Evolutionary conservation across 805 yeast species (phyloP).

Genomic region (Pichia ethanolica): DNA sequence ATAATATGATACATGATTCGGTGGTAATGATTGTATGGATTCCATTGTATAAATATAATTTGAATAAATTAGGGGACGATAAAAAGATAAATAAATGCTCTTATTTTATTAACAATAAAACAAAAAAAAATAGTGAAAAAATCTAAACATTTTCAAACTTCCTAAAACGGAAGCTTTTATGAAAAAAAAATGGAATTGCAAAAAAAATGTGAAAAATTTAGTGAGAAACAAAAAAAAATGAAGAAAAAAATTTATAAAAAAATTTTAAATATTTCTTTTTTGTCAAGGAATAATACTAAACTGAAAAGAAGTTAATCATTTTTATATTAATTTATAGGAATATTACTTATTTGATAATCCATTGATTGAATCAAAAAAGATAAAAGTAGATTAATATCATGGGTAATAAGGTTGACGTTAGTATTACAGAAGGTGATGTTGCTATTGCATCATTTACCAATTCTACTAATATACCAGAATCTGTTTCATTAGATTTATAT

Average conservation of each 20-base stretch:
- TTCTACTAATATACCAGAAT: slow-evolving; percentile 57
- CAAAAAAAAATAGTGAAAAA: neutral
- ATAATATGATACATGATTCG: slow-evolving; percentile 35
- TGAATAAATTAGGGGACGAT: too few species aligned
- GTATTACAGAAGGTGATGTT: slow-evolving; percentile 5
- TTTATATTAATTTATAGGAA: too few species aligned
- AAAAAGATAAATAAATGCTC: too few species aligned
- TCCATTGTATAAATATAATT: too few species aligned
- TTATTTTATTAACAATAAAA: too few species aligned
- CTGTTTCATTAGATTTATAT: slow-evolving; percentile 57
- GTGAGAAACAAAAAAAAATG: neutral
- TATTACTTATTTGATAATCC: too few species aligned
- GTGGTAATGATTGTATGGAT: neutral
- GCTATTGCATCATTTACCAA: slow-evolving; percentile 68
- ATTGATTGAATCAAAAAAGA: too few species aligned
- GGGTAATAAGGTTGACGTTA: slow-evolving; percentile 3
- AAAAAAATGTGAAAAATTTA: neutral
- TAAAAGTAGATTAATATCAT: neutral
- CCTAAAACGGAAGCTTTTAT: neutral
- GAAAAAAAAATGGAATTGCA: neutral
- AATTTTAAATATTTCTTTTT: too few species aligned
- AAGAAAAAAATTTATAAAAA: neutral
- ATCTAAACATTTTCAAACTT: neutral
- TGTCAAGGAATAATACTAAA: too few species aligned
- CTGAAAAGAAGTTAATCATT: too few species aligned